Conservation (phyloP, 768 basidiomycete species). For the Clitopilus passeckerianus region DNA sequence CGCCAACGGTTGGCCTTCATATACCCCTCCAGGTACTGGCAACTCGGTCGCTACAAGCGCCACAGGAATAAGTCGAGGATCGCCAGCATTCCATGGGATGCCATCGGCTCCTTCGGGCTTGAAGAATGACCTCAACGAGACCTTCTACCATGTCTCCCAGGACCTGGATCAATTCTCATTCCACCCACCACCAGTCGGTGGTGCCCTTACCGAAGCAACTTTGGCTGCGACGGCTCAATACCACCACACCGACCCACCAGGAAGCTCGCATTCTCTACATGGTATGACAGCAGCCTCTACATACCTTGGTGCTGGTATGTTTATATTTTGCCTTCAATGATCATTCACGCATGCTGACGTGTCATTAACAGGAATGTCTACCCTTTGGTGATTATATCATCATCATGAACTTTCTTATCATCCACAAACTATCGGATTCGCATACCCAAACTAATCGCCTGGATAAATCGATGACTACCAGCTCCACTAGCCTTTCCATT, state of each 20-base stretch:
- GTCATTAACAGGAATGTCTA: conserved; percentile 33
- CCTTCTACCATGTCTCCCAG: conserved; percentile 33
- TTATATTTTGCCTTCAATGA: neutral
- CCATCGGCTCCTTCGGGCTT: conserved; percentile 14
- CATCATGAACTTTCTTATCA: conserved; percentile 21
- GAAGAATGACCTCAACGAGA: conserved; percentile 32
- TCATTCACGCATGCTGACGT: conserved; percentile 7
- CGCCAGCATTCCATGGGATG: conserved; percentile 36
- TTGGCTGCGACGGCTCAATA: conserved; percentile 21
- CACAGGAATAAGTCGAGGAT: conserved; percentile 34
- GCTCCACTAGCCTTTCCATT: neutral
- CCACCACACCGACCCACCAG: conserved; percentile 23
- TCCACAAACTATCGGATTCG: conserved; percentile 11
- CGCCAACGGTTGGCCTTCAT: conserved; percentile 50
- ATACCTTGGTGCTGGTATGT: conserved; percentile 12
- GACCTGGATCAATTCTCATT: conserved; percentile 53
- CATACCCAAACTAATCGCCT: neutral
- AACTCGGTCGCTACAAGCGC: conserved; percentile 44
- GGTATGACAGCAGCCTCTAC: conserved; percentile 10
- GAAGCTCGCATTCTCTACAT: conserved; percentile 17
- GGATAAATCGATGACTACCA: neutral
- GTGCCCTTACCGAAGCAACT: conserved; percentile 22
- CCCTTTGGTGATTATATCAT: conserved; percentile 42
- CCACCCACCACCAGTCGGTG: conserved; percentile 27
- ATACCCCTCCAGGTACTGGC: conserved; percentile 58